phyloP scores from a whole-genome alignment of 441 rosid species.

The Populus hybrid region DNA sequence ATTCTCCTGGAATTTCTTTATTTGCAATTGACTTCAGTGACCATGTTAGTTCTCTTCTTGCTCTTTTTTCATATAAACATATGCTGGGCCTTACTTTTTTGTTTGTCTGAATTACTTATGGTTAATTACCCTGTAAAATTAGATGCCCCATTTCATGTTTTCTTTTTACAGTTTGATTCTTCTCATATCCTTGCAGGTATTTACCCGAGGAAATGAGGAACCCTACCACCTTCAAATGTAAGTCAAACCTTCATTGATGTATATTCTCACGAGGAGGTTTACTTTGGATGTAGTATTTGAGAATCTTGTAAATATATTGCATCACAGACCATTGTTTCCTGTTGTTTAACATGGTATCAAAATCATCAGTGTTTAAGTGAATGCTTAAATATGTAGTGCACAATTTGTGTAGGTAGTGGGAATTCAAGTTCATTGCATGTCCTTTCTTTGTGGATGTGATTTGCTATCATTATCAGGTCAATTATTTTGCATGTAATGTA shows the following conservation, averaged over 20 bases:
- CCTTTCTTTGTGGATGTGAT: not conserved
- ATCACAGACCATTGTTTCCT: not conserved
- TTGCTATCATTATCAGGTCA: not conserved
- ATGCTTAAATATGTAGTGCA: not conserved
- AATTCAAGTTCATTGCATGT: not conserved
- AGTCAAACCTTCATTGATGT: constrained; percentile 28
- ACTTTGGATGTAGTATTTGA: constrained; percentile 4
- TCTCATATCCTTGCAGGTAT: constrained; percentile 46
- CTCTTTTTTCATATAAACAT: not conserved
- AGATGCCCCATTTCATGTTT: constrained; percentile 1
- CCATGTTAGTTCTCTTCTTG: not conserved
- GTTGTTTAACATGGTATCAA: not conserved
- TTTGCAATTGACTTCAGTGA: not conserved
- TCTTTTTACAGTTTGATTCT: constrained; percentile 3
- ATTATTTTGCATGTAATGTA: not conserved
- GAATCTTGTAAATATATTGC: not conserved
- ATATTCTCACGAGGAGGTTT: not conserved
- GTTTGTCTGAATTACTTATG: not conserved
- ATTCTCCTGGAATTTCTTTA: not conserved
- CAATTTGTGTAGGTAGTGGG: not conserved
- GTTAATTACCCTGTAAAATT: not conserved
- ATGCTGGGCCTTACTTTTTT: not conserved
- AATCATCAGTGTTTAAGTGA: not conserved
- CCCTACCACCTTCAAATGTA: constrained; percentile 85
- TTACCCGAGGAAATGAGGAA: constrained; percentile 98